Base-by-base conservation (phyloP, 2,329 filamentous ascomycete species). In the Zopfia rhizophila region DNA sequence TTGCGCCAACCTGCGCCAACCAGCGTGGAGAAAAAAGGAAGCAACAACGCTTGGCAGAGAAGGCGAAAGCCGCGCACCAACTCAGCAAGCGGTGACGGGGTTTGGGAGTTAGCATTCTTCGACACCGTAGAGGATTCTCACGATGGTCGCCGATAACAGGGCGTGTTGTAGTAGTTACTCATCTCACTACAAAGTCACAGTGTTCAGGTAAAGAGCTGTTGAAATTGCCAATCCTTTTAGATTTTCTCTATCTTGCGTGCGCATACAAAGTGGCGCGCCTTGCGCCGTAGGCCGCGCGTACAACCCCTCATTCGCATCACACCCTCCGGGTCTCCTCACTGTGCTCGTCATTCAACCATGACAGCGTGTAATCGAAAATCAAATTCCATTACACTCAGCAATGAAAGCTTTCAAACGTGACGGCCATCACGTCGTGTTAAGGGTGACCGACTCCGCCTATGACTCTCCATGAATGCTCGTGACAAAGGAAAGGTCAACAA, bases 401-500 rank as follows among this genome's bases (percentile, higher is more conserved):
- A 30, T 31, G 29, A 31, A 31, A 31, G 13, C 24, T 27, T 11
- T 13, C 12, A 38, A 38, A 38, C 33, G 31, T 47, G 28, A 43
- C 24, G 32, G 30, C 45, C 45, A 37, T 48, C 41, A 53, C 46
- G 21, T 47, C 42, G 33, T 42, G 22, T 41, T 22, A n/a, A 40
- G 31, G 29, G 17, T 36, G 22, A 25, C 3, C 13, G 27, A 42
- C 44, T 45, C 49, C 38, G 31, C 10, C 39, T 32, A 38, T 49
- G 51, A 16, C 13, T 18, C 14, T 56, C 61, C 55, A 58, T 21
- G 17, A 37, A 48, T 53, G 49, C 49, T 53, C 63, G 48, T 69
- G 45, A 63, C 53, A 65, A 59, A 55, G 24, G 33, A 47, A 53
- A 55, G 44, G 45, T 38, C 5, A 47, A 68, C 65, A 68, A 59